Percentiles rank a stretch among this genome's conserved stretches.
These are phyloP conservation scores for Exophiala lecanii-corni DNA, from an alignment of 2,329 filamentous ascomycete genomes.

Conservation along the genomic window DNA sequence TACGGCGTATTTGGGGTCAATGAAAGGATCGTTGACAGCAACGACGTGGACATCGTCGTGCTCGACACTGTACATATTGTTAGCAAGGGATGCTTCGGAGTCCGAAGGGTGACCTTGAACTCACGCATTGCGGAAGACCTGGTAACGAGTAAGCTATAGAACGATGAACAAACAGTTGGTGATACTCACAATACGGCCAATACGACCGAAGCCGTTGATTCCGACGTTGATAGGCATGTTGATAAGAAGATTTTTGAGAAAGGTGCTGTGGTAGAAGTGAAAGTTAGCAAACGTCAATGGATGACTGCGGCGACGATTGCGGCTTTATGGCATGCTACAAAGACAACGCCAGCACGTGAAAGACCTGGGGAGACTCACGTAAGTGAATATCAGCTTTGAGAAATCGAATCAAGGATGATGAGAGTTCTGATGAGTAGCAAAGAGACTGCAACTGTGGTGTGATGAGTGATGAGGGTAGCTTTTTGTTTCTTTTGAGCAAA, in stretches of 20 bases:
- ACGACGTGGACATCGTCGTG: conserved; percentile 86
- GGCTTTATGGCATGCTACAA: neutral
- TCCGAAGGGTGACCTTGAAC: conserved; percentile 33
- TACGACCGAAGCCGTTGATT: conserved; percentile 99
- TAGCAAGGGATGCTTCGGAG: conserved; percentile 24
- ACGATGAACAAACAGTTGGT: conserved; percentile 5
- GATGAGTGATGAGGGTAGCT: conserved; percentile 20
- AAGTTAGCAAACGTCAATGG: neutral
- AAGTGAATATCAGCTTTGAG: conserved; percentile 4
- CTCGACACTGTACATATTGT: conserved; percentile 57
- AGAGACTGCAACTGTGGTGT: conserved; percentile 16
- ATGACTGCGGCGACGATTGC: neutral
- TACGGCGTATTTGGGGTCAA: conserved; percentile 95
- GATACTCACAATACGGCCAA: conserved; percentile 75
- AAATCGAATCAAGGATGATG: conserved; percentile 1
- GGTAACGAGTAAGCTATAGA: conserved; percentile 27
- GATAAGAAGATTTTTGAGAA: conserved; percentile 23
- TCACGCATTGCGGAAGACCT: conserved; percentile 93
- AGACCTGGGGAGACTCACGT: neutral
- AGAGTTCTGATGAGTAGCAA: neutral
- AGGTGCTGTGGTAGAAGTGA: conserved; percentile 4
- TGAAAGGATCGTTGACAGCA: conserved; percentile 99
- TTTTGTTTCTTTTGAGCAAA: conserved; percentile 20
- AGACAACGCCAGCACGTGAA: neutral
- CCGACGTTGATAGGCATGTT: conserved; percentile 70